Conservation (phyloP, 768 basidiomycete species). For the Rhodotorula kratochvilovae region DNA sequence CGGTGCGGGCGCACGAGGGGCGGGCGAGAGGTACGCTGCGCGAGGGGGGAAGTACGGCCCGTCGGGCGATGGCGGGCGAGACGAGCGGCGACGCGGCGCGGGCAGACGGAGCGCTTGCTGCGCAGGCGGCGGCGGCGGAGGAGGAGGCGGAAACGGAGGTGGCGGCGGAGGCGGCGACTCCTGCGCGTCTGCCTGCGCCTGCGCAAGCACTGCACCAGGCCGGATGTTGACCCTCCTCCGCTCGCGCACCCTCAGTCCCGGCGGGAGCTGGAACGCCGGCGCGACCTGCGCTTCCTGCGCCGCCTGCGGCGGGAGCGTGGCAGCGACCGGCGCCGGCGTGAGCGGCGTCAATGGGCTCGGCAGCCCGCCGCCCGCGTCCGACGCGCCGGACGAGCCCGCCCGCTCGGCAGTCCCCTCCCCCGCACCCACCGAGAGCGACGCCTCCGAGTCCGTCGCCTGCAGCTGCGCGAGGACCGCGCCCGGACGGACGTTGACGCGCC, state of each 20-base stretch:
- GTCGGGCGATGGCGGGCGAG: not conserved
- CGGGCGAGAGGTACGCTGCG: not conserved
- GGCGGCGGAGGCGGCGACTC: not conserved
- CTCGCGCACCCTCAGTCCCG: slow-evolving; percentile 19
- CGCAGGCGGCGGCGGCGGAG: not conserved
- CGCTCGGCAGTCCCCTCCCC: no score
- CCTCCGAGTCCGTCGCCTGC: not conserved
- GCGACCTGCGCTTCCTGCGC: not conserved
- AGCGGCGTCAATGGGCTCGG: not conserved
- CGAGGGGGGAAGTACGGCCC: slow-evolving; percentile 6
- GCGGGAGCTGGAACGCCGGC: slow-evolving; percentile 20
- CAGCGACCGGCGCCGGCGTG: no score
- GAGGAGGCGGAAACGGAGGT: not conserved
- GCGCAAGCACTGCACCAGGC: not conserved
- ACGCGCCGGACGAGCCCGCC: not conserved
- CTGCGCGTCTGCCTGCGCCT: not conserved
- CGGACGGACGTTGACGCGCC: slow-evolving; percentile 29
- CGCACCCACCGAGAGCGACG: not conserved
- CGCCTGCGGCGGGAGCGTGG: not conserved
- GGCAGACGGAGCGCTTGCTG: not conserved
- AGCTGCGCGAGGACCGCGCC: not conserved
- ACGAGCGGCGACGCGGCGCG: not conserved
- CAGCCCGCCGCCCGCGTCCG: not conserved
- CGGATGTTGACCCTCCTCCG: slow-evolving; percentile 35
- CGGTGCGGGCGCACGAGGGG: not conserved